Conservation (phyloP, 2,329 filamentous ascomycete species). For the Venturia asperata region DNA sequence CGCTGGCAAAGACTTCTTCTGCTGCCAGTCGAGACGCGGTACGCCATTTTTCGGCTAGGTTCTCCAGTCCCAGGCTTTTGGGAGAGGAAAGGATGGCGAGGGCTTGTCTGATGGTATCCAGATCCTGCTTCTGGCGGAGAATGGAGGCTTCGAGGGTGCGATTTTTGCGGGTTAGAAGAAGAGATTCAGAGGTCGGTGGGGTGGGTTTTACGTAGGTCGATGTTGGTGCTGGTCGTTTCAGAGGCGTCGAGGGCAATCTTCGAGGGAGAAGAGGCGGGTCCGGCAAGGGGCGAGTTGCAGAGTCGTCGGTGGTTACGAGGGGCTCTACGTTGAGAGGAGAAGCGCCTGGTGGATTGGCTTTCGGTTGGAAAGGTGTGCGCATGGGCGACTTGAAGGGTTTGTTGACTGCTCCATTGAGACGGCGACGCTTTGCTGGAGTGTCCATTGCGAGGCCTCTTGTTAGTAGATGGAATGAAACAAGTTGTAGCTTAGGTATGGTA, state of each 20-base stretch:
- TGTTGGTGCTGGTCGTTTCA: not conserved
- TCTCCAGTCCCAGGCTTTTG: conserved; percentile 17
- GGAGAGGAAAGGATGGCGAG: conserved; percentile 1
- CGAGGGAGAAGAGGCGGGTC: not conserved
- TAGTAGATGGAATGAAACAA: not conserved
- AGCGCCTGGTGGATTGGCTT: not conserved
- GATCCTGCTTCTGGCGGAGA: conserved; percentile 22
- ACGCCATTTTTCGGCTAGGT: conserved; percentile 20
- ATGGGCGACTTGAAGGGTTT: conserved; percentile 69
- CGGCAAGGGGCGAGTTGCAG: not conserved
- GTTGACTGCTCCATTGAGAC: conserved; percentile 53
- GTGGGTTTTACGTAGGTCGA: not conserved
- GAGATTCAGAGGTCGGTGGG: conserved; percentile 3
- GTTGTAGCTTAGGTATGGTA: not conserved
- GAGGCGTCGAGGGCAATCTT: not conserved
- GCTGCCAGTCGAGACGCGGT: conserved; percentile 17
- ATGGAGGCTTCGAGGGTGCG: conserved; percentile 16
- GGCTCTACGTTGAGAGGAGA: conserved; percentile 4
- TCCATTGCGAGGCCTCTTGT: conserved; percentile 30
- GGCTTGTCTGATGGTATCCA: conserved; percentile 21
- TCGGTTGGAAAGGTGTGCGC: conserved; percentile 38
- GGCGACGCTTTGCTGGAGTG: conserved; percentile 54
- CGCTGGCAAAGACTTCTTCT: conserved; percentile 20
- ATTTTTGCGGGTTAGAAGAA: not conserved
- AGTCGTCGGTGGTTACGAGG: not conserved